Evolutionary conservation across 164 flowering plant genomes (phyloP).

Genomic region (Malania oleifera): DNA sequence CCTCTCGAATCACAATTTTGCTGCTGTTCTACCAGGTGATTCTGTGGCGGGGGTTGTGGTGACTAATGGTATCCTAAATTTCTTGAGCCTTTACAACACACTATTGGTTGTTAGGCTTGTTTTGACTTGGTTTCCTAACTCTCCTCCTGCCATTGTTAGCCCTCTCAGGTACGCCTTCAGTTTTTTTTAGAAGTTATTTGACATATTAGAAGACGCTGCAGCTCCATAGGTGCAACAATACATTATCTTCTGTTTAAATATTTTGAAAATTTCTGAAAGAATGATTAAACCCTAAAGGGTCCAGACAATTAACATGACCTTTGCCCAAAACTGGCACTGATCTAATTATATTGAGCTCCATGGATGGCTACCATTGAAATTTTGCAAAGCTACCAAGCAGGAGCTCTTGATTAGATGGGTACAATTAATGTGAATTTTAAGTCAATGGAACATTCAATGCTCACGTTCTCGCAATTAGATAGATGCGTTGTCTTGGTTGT

Average conservation of each 20-base stretch:
- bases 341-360: no score
- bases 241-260: no score
- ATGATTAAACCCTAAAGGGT: no score
- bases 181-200: neutral
- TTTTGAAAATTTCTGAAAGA: no score
- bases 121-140: slow-evolving; percentile 93
- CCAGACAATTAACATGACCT: no score
- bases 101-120: slow-evolving; percentile 81
- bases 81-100: slow-evolving; percentile 83
- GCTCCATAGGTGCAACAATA: no score
- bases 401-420: neutral
- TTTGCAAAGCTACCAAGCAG: neutral
- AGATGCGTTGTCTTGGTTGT: no score
- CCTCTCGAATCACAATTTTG: slow-evolving; percentile 55
- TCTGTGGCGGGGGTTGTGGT: slow-evolving; percentile 91
- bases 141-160: slow-evolving; percentile 87
- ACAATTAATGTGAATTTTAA: neutral
- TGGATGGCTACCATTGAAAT: neutral
- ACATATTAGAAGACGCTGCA: no score
- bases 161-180: slow-evolving; percentile 75
- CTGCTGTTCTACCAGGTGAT: slow-evolving; percentile 89
- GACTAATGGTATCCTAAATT: slow-evolving; percentile 71
- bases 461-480: neutral
- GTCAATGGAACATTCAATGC: neutral
- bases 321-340: no score